Evolutionary conservation across 352 stramenopile species (phyloP), one percentile per base, ranked within the genome.

Genomic region (Nothophytophthora sp.): DNA sequence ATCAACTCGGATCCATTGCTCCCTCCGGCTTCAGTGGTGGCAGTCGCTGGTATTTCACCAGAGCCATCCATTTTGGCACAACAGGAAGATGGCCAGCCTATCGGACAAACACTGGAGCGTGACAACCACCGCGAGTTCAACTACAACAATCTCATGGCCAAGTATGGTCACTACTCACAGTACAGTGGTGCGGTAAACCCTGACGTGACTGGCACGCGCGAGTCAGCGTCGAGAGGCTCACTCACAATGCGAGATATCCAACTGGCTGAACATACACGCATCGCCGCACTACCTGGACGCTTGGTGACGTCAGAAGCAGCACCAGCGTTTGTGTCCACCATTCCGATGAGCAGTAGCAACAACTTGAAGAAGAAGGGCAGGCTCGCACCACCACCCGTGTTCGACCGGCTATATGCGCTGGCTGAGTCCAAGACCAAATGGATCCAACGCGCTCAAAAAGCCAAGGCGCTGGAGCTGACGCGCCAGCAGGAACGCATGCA

Each of bases 111-210:
- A 5, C 32, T 63, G 18, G 65, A 74, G 47, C 62, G 70, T 33
- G 76, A 90, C 45, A 63, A 79, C 30, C 48, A 76, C 37, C 76
- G 78, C 8, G 81, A 90, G 49, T 70, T 66, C 50, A 86, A 62
- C 38, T 92, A 91, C 63, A 86, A 88, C 37, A 72, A 65, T 42
- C 63, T 92, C 18, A 76, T 88, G 65, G 77, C 81, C 42, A 86
- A 86, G 38, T 92, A 90, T 60, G 79, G 77, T 1, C 76, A 88
- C 46, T 86, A 87, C 51, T 81, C 70, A 4, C 76, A 81, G 30
- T 75, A 87, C 63, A 88, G 61, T 51, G 78, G 65, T 43, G 86
- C 85, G 28, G 67, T 86, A 16, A 64, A 86, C 30, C 44, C 38
- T 12, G 40, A 53, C 36, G 56, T 32, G 38, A 48, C 13, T 23